A percentile compares a stretch with the other conserved stretches of the same genome.
Conservation (phyloP, 1,139 yeast species). For the Torulaspora globosa region DNA sequence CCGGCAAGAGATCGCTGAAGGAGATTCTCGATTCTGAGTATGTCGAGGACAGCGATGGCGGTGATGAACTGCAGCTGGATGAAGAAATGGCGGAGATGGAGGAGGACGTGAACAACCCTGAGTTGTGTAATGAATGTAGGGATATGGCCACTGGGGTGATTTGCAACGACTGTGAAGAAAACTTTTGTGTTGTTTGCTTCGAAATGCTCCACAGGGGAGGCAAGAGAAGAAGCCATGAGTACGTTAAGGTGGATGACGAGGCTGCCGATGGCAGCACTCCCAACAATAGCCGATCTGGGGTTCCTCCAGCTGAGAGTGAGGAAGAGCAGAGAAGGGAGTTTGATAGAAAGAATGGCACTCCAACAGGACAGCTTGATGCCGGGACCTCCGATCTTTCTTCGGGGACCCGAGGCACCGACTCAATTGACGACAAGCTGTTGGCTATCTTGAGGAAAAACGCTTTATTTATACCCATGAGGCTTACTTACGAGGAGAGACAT, state of each 20-base stretch:
- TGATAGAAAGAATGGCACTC: constrained; percentile 18
- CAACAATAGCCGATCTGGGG: not conserved
- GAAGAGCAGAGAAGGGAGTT: constrained; percentile 19
- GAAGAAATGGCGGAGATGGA: constrained; percentile 22
- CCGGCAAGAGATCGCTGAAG: constrained; percentile 32
- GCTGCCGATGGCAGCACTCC: constrained; percentile 18
- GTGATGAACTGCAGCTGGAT: constrained; percentile 13
- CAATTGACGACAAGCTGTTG: constrained; percentile 32
- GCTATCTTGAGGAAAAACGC: constrained; percentile 45
- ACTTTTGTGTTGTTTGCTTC: constrained; percentile 63
- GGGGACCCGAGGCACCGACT: constrained; percentile 1
- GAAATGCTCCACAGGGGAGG: constrained; percentile 66
- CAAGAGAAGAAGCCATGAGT: constrained; percentile 44
- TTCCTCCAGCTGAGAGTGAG: constrained; percentile 17
- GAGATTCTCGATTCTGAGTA: constrained; percentile 37
- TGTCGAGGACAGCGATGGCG: constrained; percentile 32
- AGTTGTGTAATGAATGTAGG: constrained; percentile 60
- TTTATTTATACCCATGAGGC: constrained; percentile 59
- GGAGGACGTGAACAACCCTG: constrained; percentile 34
- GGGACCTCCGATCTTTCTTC: constrained; percentile 1
- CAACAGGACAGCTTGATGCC: constrained; percentile 4
- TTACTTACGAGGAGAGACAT: constrained; percentile 63
- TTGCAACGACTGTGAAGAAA: constrained; percentile 58
- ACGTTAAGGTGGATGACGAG: constrained; percentile 31
- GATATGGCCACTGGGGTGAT: constrained; percentile 61